Evolutionary conservation across 345 rosid species (phyloP), one percentile per base, ranked within the genome.

Genomic region (Luvunga scandens): DNA sequence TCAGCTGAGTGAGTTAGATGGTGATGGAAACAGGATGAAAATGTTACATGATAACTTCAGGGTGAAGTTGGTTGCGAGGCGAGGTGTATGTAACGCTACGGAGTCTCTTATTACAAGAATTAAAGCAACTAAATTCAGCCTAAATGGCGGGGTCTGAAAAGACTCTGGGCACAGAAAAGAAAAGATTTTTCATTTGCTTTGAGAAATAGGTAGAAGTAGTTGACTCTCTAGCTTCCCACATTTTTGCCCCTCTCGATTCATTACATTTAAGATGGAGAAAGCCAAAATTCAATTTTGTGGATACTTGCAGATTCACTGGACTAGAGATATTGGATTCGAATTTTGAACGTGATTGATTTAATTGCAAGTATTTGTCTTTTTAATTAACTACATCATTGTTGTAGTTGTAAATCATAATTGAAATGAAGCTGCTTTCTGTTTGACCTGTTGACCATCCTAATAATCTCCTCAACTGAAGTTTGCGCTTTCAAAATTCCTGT

Each of bases 41-140:
- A 66, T 66, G 75, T 78, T 93, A 75, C 82, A 79, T 16, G 60
- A 71, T 7, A 61, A 80, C 50, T 87, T 86, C 75, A 84, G 86
- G 75, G 78, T 85, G 56, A 73, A 69, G 60, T 75, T 81, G 65
- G 87, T 89, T 16, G 90, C 87, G 8, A 83, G 88, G 79, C 90
- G 84, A 78, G 92, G 87, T 21, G 76, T 90, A 48, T 73, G 87
- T 50, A 78, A 69, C 38, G 86, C 77, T 28, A 92, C 85, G 13
- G 90, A 89, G 81, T 84, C 89, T n/a, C 82, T 91, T 53, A 78
- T 93, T 71, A 74, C 84, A 27, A 73, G 83, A 72, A 84, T 91
- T 75, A 91, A 88, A 83, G 87, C 86, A 36, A 85, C 86, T 5
- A 86, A 88, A 78, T 69, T 83, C 34, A 83, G 85, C 67, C 77